Evolutionary conservation across 331 rosid species (phyloP), one percentile per base, ranked within the genome.

Genomic region (Phaseolus coccineus): DNA sequence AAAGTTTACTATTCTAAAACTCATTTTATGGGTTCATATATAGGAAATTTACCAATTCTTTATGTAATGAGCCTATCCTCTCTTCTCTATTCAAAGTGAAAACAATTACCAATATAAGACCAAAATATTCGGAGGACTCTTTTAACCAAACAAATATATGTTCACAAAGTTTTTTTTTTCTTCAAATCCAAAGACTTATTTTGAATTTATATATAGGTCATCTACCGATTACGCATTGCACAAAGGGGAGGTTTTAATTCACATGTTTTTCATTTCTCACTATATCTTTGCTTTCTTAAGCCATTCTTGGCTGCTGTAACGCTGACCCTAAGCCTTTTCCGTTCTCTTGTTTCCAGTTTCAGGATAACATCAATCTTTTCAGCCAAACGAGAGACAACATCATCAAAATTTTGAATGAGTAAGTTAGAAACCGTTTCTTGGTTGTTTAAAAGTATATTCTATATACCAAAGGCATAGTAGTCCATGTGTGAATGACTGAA

Each of bases 381-480:
- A 48, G 87, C 75, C 93, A 90, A 85, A 77, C 83, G 27, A 89
- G 91, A 40, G 90, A 87, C 33, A 90, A 83, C 86, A 76, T 88
- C 55, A 47, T 71, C 61, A 86, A 80, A 58, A 83, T 90, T 39
- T 68, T 88, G 90, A 90, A 84, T 7, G 84, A 82, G 95, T 92
- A 90, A 19, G 95, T 70, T 63, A 31, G 63, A 42, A 48, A 30
- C 25, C 48, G 13, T 46, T 24, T 31, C 37, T 80, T 9, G 1
- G 28, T 65, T 50, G 42, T 58, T 48, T 13, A 35, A 37, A 30
- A 7, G 22, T 66, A 11, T 19, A 46, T 24, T 48, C 27, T 35
- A 4, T 19, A 19, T 22, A 51, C 27, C 46, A 19, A 55, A 79
- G 22, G 22, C 14, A 33, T 8, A 28, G 30, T 39, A 16, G 25